phyloP scores from a whole-genome alignment of 1,284 basidiomycete genomes.

The Omphalotus olearius region DNA sequence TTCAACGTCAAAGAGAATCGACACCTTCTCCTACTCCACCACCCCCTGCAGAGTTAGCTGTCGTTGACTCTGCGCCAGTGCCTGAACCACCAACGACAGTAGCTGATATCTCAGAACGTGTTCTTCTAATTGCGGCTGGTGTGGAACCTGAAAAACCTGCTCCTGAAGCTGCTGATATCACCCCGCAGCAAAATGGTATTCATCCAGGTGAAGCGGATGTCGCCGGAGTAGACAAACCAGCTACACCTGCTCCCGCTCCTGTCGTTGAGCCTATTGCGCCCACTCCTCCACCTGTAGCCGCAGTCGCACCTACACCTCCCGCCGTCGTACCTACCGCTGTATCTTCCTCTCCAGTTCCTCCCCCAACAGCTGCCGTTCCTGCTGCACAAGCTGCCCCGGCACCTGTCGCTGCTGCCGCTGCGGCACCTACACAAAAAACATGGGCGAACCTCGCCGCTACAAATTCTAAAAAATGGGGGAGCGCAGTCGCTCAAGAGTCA shows the following conservation, averaged over 20 bases:
- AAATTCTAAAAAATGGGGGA: slow-evolving; percentile 76
- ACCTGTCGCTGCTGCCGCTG: slow-evolving; percentile 31
- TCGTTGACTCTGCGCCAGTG: slow-evolving; percentile 2
- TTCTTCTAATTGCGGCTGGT: slow-evolving; percentile 21
- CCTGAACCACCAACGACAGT: slow-evolving; percentile 12
- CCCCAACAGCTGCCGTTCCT: slow-evolving; percentile 31
- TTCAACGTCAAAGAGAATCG: slow-evolving; percentile 17
- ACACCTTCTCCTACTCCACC: slow-evolving; percentile 5
- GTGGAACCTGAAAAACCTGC: slow-evolving; percentile 22
- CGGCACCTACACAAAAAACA: slow-evolving; percentile 65
- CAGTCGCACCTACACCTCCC: slow-evolving; percentile 24
- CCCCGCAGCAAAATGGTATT: slow-evolving; percentile 13
- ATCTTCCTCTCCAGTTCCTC: slow-evolving; percentile 32
- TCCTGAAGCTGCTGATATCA: slow-evolving; percentile 26
- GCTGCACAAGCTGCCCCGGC: slow-evolving; percentile 30
- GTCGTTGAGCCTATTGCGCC: slow-evolving; percentile 32
- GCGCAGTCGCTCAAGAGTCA: slow-evolving; percentile 69
- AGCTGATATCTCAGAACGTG: slow-evolving; percentile 21
- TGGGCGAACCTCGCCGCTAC: slow-evolving; percentile 91
- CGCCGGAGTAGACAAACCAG: slow-evolving; percentile 17
- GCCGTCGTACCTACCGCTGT: slow-evolving; percentile 20
- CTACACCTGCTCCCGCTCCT: slow-evolving; percentile 23
- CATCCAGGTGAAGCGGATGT: too few species aligned
- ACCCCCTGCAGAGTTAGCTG: background rate
- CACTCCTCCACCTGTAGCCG: slow-evolving; percentile 31